Percentiles rank a stretch among this genome's conserved stretches.
Evolutionary conservation across 169 alveolate species (phyloP).

Genomic region (Plasmodium knowlesi): DNA sequence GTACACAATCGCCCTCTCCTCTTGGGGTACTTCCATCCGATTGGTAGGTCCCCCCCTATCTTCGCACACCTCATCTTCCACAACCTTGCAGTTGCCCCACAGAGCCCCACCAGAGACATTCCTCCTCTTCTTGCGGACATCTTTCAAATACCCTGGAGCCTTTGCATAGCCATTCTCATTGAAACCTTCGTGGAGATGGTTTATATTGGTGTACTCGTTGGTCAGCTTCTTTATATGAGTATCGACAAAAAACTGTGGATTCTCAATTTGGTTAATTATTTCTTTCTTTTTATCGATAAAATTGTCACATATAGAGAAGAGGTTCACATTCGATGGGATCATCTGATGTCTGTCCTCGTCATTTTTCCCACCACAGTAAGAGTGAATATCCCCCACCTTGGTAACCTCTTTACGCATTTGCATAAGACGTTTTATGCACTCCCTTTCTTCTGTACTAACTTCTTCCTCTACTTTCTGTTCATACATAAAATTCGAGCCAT

Average conservation of each 20-base stretch:
- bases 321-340: not conserved
- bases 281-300: conserved; percentile 66
- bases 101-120: not conserved
- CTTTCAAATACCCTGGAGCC: conserved; percentile 46
- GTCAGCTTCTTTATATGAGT: conserved; percentile 42
- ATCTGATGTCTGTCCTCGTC: not conserved
- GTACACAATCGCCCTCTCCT: not conserved
- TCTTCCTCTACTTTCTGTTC: conserved; percentile 69
- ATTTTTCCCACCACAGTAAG: not conserved
- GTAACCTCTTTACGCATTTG: conserved; percentile 17
- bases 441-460: conserved; percentile 35
- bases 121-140: not conserved
- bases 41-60: not conserved
- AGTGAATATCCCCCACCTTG: not conserved
- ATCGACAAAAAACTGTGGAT: conserved; percentile 62
- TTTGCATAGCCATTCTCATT: conserved; percentile 33
- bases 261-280: conserved; percentile 63
- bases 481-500: conserved; percentile 56
- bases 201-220: conserved; percentile 42
- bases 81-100: not conserved
- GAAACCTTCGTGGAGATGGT: conserved; percentile 17
- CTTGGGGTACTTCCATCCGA: not conserved
- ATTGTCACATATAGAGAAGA: conserved; percentile 58
- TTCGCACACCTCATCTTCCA: not conserved
- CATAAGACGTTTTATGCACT: conserved; percentile 46